Conservation (phyloP, 73 alveolate species). For the Blepharisma stoltei region DNA sequence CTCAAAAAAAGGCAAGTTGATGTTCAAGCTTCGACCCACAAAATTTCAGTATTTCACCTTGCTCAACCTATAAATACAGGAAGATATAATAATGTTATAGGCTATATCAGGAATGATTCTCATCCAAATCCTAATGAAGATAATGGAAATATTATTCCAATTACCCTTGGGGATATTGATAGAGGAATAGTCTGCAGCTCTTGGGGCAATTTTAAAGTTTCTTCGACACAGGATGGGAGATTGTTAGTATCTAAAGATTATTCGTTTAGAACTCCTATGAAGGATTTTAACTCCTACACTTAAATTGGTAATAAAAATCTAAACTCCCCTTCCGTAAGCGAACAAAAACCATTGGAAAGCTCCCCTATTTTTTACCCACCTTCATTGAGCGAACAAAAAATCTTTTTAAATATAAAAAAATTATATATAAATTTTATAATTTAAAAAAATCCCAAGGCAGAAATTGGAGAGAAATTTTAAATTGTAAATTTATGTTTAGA, state of each 20-base stretch:
- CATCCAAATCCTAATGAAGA: slow-evolving; percentile 12
- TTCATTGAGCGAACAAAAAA: too few relatives aligned
- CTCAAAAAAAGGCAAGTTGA: not conserved
- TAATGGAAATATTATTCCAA: not conserved
- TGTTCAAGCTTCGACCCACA: not conserved
- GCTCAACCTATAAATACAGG: not conserved
- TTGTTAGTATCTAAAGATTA: not conserved
- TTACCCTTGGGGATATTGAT: not conserved
- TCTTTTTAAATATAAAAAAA: too few relatives aligned
- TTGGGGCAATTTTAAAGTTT: slow-evolving; percentile 10
- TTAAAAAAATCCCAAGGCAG: too few relatives aligned
- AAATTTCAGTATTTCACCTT: slow-evolving; percentile 19
- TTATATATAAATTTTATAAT: too few relatives aligned
- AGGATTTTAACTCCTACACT: too few relatives aligned
- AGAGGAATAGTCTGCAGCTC: not conserved
- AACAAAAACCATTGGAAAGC: too few relatives aligned
- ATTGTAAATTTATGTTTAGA: too few relatives aligned
- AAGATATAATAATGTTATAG: not conserved
- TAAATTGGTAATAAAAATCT: too few relatives aligned
- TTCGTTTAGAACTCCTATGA: not conserved
- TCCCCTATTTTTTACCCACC: too few relatives aligned
- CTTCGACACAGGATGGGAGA: slow-evolving; percentile 6
- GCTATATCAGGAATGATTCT: slow-evolving; percentile 16
- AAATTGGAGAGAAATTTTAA: too few relatives aligned
- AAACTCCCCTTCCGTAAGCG: too few relatives aligned